Percentiles rank a stretch among this genome's conserved stretches.
These are phyloP conservation scores for Candida piceae DNA, from an alignment of 805 yeast genomes.

Conservation along the genomic window DNA sequence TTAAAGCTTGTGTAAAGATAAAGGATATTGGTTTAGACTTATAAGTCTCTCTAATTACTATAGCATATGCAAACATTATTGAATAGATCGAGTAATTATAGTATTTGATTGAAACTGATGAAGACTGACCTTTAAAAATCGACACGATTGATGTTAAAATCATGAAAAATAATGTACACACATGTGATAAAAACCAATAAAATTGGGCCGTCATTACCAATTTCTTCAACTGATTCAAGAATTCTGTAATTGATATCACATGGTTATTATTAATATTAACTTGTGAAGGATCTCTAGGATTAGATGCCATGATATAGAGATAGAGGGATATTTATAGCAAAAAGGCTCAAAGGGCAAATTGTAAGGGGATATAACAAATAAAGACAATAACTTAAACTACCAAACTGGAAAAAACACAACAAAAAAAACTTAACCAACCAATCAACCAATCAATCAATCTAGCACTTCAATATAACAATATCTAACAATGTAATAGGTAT, in stretches of 20 bases:
- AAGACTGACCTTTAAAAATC: slow-evolving; percentile 32
- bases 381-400: too few relatives aligned
- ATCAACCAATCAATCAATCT: too few relatives aligned
- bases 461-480: too few relatives aligned
- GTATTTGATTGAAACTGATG: slow-evolving; percentile 29
- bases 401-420: too few relatives aligned
- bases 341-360: too few relatives aligned
- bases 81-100: slow-evolving; percentile 43
- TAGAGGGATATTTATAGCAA: too few relatives aligned
- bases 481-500: too few relatives aligned
- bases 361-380: too few relatives aligned
- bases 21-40: slow-evolving; percentile 33
- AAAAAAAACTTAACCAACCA: too few relatives aligned
- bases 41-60: slow-evolving; percentile 58
- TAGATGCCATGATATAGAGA: too few relatives aligned
- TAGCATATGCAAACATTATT: slow-evolving; percentile 54
- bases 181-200: slow-evolving; percentile 67
- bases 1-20: slow-evolving; percentile 24
- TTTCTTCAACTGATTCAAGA: slow-evolving; percentile 7
- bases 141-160: slow-evolving; percentile 35
- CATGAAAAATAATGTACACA: slow-evolving; percentile 41
- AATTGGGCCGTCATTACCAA: slow-evolving; percentile 49
- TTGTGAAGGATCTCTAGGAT: slow-evolving; percentile 1
- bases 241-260: neutral
- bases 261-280: neutral